Evolutionary conservation across 148 eudicot species (phyloP).

Genomic region (Chenopodium suecicum): DNA sequence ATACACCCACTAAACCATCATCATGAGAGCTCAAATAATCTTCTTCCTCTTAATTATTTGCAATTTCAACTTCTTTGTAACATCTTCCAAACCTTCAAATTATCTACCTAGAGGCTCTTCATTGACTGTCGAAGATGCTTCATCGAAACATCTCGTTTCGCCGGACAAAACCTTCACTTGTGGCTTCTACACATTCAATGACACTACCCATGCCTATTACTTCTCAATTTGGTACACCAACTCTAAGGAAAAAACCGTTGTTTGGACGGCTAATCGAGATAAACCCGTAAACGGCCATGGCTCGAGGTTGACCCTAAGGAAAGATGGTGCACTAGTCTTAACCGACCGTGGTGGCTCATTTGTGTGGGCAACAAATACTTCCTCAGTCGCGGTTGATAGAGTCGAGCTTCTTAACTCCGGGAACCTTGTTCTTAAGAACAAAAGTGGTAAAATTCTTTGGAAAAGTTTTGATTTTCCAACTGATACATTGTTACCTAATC

Average conservation of each 20-base stretch:
- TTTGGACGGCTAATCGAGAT: constrained; percentile 52
- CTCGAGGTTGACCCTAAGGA: constrained; percentile 28
- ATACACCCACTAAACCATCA: not conserved
- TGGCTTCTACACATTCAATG: constrained; percentile 33
- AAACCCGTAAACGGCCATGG: constrained; percentile 38
- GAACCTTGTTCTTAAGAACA: constrained; percentile 41
- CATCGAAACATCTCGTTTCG: constrained; percentile 29
- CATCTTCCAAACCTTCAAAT: not conserved
- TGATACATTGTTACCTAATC: constrained; percentile 49
- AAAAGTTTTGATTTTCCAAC: constrained; percentile 70
- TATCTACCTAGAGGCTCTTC: constrained; percentile 25
- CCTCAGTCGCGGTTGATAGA: constrained; percentile 24
- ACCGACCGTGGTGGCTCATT: constrained; percentile 41
- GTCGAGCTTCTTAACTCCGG: constrained; percentile 44
- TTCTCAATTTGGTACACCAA: constrained; percentile 43
- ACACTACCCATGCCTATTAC: constrained; percentile 30
- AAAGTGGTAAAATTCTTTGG: constrained; percentile 38
- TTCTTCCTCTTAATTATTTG: constrained; percentile 1
- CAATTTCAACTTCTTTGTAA: not conserved
- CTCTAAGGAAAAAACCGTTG: constrained; percentile 22
- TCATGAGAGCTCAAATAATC: constrained; percentile 42
- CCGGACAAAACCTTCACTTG: constrained; percentile 37
- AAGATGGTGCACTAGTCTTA: constrained; percentile 32
- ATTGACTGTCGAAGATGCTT: constrained; percentile 29
- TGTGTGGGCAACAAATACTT: constrained; percentile 45